Conservation (phyloP, 2,329 filamentous ascomycete genomes). For the Arthroderma sp. region DNA sequence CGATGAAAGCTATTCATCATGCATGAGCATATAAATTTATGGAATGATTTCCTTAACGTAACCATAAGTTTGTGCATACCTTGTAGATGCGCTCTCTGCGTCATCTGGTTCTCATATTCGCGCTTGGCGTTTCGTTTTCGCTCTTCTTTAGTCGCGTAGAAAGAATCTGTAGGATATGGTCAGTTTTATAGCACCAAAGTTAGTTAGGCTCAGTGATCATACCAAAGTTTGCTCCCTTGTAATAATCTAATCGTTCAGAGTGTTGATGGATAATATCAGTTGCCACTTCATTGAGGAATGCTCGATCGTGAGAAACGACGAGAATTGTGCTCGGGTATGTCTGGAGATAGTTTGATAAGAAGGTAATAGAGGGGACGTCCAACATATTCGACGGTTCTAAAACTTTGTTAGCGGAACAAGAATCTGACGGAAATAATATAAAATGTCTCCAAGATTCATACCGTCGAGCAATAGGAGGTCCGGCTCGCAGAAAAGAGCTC, state of each 20-base stretch:
- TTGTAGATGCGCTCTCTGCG: slow-evolving; percentile 79
- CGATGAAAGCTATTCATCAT: slow-evolving; percentile 64
- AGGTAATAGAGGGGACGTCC: slow-evolving; percentile 99
- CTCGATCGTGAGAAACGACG: slow-evolving; percentile 96
- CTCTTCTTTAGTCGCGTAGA: slow-evolving; percentile 96
- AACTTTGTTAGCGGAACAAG: slow-evolving; percentile 11
- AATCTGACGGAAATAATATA: background rate
- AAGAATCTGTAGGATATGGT: slow-evolving; percentile 47
- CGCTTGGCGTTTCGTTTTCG: slow-evolving; percentile 90
- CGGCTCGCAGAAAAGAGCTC: slow-evolving; percentile 95
- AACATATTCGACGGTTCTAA: slow-evolving; percentile 98
- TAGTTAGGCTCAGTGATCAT: slow-evolving; percentile 39
- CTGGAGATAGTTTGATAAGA: slow-evolving; percentile 91
- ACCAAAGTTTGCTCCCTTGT: slow-evolving; percentile 87
- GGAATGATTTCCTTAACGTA: background rate
- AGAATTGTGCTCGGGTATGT: slow-evolving; percentile 86
- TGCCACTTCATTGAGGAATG: slow-evolving; percentile 97
- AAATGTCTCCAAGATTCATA: slow-evolving; percentile 13
- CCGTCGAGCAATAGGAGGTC: slow-evolving; percentile 84
- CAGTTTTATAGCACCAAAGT: slow-evolving; percentile 48
- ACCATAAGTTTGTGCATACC: slow-evolving; percentile 18
- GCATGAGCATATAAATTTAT: background rate
- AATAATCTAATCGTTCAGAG: slow-evolving; percentile 94
- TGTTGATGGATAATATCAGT: slow-evolving; percentile 99
- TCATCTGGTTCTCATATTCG: slow-evolving; percentile 99